phyloP scores from a whole-genome alignment of 306 rosid species.

The Lathyrus tuberosus region DNA sequence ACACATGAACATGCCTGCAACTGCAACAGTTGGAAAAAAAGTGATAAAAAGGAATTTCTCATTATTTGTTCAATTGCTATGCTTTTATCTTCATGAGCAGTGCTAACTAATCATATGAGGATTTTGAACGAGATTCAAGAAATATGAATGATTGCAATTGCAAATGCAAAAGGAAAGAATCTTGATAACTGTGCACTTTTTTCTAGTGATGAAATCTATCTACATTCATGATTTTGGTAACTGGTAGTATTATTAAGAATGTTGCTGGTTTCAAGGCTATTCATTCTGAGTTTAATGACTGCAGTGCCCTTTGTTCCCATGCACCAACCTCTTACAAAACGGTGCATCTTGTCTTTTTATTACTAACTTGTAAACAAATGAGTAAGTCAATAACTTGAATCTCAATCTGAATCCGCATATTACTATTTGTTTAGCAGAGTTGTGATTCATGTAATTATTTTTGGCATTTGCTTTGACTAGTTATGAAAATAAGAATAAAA shows the following conservation, averaged over 20 bases:
- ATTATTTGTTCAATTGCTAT: not conserved
- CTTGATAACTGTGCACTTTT: conserved; percentile 35
- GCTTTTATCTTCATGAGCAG: conserved; percentile 36
- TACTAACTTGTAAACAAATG: not conserved
- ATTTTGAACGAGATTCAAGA: conserved; percentile 29
- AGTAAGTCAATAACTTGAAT: conserved; percentile 49
- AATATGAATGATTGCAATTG: conserved; percentile 49
- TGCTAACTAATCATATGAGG: conserved; percentile 48
- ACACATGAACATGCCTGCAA: conserved; percentile 63
- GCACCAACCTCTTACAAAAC: conserved; percentile 48
- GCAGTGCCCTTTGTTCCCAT: conserved; percentile 42
- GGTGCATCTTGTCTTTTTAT: conserved; percentile 51
- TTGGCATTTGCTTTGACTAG: conserved; percentile 34
- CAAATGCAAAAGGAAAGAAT: conserved; percentile 32
- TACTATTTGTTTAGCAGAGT: conserved; percentile 10
- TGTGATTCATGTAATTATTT: conserved; percentile 26
- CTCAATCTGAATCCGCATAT: conserved; percentile 41
- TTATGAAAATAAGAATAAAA: conserved; percentile 38
- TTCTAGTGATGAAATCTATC: conserved; percentile 32
- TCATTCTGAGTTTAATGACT: conserved; percentile 48
- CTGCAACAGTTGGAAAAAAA: conserved; percentile 50
- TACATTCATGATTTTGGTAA: conserved; percentile 37
- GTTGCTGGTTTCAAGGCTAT: conserved; percentile 50
- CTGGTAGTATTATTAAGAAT: conserved; percentile 51
- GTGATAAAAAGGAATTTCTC: conserved; percentile 46